Evolutionary conservation across 805 yeast genomes (phyloP).

Genomic region (Ogataea methylovora): DNA sequence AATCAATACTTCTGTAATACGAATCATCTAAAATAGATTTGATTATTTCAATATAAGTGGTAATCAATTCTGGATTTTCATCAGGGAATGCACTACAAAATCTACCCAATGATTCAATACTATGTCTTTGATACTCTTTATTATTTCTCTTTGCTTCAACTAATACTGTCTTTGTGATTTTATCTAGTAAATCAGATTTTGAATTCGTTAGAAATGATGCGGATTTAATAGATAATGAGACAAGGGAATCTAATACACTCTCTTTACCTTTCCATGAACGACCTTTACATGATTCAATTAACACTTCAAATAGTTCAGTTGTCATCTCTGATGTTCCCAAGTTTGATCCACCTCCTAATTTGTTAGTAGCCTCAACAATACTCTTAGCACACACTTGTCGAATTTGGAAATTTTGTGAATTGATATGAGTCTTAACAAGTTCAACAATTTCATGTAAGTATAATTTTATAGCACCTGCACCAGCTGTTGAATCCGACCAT

Average conservation of each 20-base stretch:
- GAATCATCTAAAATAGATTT: slow-evolving; percentile 29
- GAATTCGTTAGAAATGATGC: slow-evolving; percentile 18
- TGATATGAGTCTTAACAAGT: slow-evolving; percentile 41
- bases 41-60: slow-evolving; percentile 30
- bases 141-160: slow-evolving; percentile 65
- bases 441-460: slow-evolving; percentile 63
- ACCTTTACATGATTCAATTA: slow-evolving; percentile 61
- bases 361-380: slow-evolving; percentile 49
- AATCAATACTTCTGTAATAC: slow-evolving; percentile 29
- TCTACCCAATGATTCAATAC: slow-evolving; percentile 45
- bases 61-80: slow-evolving; percentile 25
- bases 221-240: slow-evolving; percentile 44
- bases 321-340: slow-evolving; percentile 15
- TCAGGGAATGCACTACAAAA: slow-evolving; percentile 28
- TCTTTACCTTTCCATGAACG: slow-evolving; percentile 90
- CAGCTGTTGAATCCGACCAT: slow-evolving; percentile 76
- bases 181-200: slow-evolving; percentile 22
- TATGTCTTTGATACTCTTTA: slow-evolving; percentile 50
- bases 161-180: slow-evolving; percentile 36
- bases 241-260: slow-evolving; percentile 60
- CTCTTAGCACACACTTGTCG: slow-evolving; percentile 67
- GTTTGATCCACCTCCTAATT: slow-evolving; percentile 29
- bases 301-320: slow-evolving; percentile 38
- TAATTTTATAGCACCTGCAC: slow-evolving; percentile 59
- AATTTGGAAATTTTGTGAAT: slow-evolving; percentile 51